Evolutionary conservation across 1,284 basidiomycete species (phyloP), one percentile per base, ranked within the genome.

Genomic region (Meripilus lineatus): DNA sequence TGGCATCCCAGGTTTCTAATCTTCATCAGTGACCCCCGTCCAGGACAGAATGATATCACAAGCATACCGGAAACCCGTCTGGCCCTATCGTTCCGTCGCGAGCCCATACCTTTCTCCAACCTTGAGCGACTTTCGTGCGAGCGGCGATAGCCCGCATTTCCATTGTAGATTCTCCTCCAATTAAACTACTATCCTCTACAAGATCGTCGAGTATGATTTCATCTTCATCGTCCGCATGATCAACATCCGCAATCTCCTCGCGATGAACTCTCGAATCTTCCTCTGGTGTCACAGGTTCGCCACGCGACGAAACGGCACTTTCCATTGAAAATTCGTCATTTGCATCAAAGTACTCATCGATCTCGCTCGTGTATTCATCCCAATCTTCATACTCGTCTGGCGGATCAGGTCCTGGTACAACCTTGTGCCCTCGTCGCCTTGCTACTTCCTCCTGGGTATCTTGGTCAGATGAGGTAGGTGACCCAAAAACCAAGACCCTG

Each of bases 91-190:
- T 38, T 34, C 46, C 54, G 30, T 45, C 50, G 41, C 65, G 57
- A 24, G 64, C 69, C 74, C 76, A 86, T 49, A 66, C 71, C 20
- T 73, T 65, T 66, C 74, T 71, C 82, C 82, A 85, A 14, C 80
- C 81, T 35, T 66, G 66, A 36, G 75, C 72, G 28, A 84, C 77
- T 21, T 64, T 64, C 38, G 70, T 65, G 8, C 28, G 8, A 10
- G 28, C 28, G 28, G 28, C n/a, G n/a, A 30, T n/a, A 30, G 10
- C 28, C 28, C n/a, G 8, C 10, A 30, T 30, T n/a, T 30, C 38
- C 34, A 36, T 35, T 10, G 41, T 42, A 20, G 36, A 37, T 37
- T 38, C 28, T n/a, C n/a, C n/a, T n/a, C n/a, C n/a, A n/a, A n/a
- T n/a, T n/a, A n/a, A n/a, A n/a, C n/a, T n/a, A n/a, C n/a, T n/a